Base-by-base conservation (phyloP, 352 stramenopile species). In the Phytophthora ramorum region DNA sequence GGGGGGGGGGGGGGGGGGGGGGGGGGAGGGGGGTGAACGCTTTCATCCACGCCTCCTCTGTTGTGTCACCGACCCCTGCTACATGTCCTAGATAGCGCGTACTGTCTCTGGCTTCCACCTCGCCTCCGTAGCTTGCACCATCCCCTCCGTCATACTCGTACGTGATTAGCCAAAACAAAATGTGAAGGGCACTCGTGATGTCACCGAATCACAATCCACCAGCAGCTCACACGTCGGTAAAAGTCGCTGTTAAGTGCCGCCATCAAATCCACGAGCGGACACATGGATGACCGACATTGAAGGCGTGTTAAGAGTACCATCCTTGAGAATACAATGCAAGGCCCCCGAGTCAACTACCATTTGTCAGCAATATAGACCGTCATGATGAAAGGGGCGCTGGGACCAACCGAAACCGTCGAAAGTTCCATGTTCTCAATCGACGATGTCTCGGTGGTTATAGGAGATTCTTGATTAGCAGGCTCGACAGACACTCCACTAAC, bases 401-500 rank as follows among this genome's bases (percentile, higher is more conserved):
- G 26, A 7, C 35, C 10, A 4, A 16, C 20, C 6, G 4, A 10
- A 12, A 37, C 13, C 13, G 50, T 58, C 2, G 43, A 46, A 8
- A 61, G 10, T 9, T 61, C 54, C 26, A 50, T 50, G 9, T 53
- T 52, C 19, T 53, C 54, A 19, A 61, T 53, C 0, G 34, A 41
- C 4, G 54, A 53, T 4, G 41, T 53, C 2, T 61, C 54, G 1
- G 35, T 47, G 16, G 22, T 8, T 28, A 20, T 37, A 52, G 26
- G 54, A 61, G 43, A 53, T 61, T 61, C 28, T 46, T 32, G 22
- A 26, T 16, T 58, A 13, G 41, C 9, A 13, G 20, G 20, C 51
- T 58, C 51, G 51, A 58, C 51, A 46, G 38, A 58, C 12, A 58
- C 51, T 58, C 37, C 38, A 50, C 22, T 58, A 50, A 58, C 51